phyloP scores from a whole-genome alignment of 192 early-diverging fungal genomes.

The Borealophlyctis nickersoniae region DNA sequence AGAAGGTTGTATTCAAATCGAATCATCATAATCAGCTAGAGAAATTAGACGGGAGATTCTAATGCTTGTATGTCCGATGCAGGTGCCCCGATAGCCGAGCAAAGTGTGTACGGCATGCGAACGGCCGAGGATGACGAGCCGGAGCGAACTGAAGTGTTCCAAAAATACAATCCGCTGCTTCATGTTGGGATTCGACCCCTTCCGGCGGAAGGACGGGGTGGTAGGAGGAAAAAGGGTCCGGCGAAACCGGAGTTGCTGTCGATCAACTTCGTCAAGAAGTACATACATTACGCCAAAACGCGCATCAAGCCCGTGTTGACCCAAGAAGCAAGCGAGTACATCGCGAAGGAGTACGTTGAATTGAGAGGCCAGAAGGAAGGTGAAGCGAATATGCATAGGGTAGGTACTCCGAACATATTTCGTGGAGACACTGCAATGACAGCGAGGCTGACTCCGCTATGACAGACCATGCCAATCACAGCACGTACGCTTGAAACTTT shows the following conservation, averaged over 20 bases:
- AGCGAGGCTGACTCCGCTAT: neutral
- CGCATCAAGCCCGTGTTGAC: constrained; percentile 80
- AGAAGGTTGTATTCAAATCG: constrained; percentile 56
- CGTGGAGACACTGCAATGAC: constrained; percentile 2
- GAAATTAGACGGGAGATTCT: neutral
- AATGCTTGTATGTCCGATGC: neutral
- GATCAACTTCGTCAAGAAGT: constrained; percentile 90
- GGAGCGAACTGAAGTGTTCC: constrained; percentile 69
- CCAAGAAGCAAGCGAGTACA: constrained; percentile 77
- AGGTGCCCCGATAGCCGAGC: constrained; percentile 48
- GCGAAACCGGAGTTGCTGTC: constrained; percentile 62
- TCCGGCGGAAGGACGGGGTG: constrained; percentile 18
- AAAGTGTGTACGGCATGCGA: constrained; percentile 11
- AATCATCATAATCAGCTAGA: neutral
- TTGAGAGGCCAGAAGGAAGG: constrained; percentile 76
- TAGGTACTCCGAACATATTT: constrained; percentile 21
- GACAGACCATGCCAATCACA: constrained; percentile 88
- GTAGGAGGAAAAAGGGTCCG: constrained; percentile 37
- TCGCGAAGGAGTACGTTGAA: constrained; percentile 76
- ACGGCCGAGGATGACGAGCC: constrained; percentile 47
- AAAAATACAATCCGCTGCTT: constrained; percentile 81
- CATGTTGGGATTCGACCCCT: constrained; percentile 68
- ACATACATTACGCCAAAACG: constrained; percentile 89
- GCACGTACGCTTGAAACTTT: constrained; percentile 97
- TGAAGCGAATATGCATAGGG: constrained; percentile 65